Percentiles rank a stretch among this genome's conserved stretches.
These are phyloP conservation scores for Toxicodendron radicans DNA, from an alignment of 345 rosid genomes.

Conservation along the genomic window DNA sequence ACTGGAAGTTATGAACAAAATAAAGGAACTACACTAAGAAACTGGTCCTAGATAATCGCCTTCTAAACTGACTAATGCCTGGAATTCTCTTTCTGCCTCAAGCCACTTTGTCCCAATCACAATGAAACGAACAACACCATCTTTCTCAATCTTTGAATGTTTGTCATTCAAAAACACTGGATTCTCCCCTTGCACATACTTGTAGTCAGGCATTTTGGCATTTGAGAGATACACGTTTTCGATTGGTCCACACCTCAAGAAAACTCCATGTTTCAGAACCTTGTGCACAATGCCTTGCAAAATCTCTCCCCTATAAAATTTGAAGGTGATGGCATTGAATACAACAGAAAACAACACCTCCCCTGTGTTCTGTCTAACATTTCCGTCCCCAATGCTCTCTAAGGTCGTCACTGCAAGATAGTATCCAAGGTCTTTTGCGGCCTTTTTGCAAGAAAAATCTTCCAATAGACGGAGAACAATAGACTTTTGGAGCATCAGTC, in stretches of 20 bases:
- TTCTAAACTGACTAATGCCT: constrained; percentile 76
- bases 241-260: constrained; percentile 69
- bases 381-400: constrained; percentile 71
- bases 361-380: constrained; percentile 62
- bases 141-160: constrained; percentile 60
- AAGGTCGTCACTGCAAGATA: constrained; percentile 53
- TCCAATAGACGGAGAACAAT: constrained; percentile 57
- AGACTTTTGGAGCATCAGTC: constrained; percentile 66
- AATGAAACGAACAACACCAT: constrained; percentile 47
- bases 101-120: constrained; percentile 79
- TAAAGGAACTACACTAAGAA: constrained; percentile 18
- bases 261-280: constrained; percentile 80
- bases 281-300: constrained; percentile 68
- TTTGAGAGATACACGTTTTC: constrained; percentile 58
- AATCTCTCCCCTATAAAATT: constrained; percentile 78
- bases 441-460: constrained; percentile 60
- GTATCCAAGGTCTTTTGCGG: constrained; percentile 76
- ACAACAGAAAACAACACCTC: constrained; percentile 77
- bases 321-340: constrained; percentile 73
- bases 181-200: constrained; percentile 60
- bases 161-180: constrained; percentile 67
- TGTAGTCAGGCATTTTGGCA: constrained; percentile 69
- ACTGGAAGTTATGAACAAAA: neutral
- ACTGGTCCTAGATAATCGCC: constrained; percentile 76
- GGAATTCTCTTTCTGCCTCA: constrained; percentile 81